Evolutionary conservation across 805 yeast genomes (phyloP).

Genomic region (Candida yuanshanica): DNA sequence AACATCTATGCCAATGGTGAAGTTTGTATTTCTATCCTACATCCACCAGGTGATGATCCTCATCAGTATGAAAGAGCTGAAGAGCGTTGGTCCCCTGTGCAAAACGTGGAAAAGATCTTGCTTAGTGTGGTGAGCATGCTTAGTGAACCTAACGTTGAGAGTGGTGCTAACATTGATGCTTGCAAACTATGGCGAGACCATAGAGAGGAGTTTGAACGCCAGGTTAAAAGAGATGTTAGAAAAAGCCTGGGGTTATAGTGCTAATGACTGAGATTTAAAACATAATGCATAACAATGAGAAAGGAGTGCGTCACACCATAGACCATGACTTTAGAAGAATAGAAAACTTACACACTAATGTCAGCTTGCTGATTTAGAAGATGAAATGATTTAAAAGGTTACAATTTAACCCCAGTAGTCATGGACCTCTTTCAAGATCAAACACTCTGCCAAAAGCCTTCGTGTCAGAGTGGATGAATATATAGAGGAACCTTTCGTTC

Average conservation of each 20-base stretch:
- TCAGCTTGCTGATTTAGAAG: too few species aligned
- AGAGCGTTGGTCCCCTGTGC: constrained; percentile 98
- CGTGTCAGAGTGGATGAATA: too few species aligned
- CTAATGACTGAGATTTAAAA: too few species aligned
- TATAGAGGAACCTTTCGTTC: too few species aligned
- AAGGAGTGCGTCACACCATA: background rate
- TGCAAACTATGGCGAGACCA: constrained; percentile 87
- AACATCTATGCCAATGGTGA: constrained; percentile 92
- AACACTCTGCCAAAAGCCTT: too few species aligned
- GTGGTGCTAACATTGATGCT: constrained; percentile 86
- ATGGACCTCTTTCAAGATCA: too few species aligned
- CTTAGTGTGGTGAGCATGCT: constrained; percentile 92
- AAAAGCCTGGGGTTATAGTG: constrained; percentile 61
- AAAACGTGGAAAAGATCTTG: constrained; percentile 93
- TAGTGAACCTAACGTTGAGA: constrained; percentile 93
- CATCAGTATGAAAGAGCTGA: constrained; percentile 91
- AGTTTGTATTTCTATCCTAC: constrained; percentile 92
- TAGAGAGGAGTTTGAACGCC: constrained; percentile 57
- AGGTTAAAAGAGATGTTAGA: constrained; percentile 62
- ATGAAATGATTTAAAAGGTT: too few species aligned
- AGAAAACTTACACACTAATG: too few species aligned
- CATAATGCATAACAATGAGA: too few species aligned
- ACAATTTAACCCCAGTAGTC: too few species aligned
- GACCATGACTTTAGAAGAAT: background rate
- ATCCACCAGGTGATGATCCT: constrained; percentile 97